Evolutionary conservation across 202 grass and related monocot species (phyloP).

Genomic region (Schoenoplectus tabernaemontani): DNA sequence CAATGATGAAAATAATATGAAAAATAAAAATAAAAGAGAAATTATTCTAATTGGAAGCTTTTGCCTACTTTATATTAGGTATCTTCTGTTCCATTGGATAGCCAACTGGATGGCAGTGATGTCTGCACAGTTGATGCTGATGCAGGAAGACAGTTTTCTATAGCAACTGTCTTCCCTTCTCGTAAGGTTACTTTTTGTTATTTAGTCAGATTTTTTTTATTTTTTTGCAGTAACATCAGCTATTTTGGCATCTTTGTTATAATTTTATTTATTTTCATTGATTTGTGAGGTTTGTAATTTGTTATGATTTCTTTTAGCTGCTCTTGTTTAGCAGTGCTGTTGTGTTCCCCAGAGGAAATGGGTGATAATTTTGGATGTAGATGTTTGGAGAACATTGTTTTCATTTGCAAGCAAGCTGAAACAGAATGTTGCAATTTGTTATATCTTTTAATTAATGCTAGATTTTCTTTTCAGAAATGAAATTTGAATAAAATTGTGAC

Average conservation of each 20-base stretch:
- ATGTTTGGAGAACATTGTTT: neutral
- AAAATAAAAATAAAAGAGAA: neutral
- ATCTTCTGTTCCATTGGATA: slow-evolving; percentile 29
- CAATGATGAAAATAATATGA: neutral
- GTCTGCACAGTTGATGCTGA: slow-evolving; percentile 26
- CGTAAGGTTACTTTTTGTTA: slow-evolving; percentile 34
- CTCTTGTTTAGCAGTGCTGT: neutral
- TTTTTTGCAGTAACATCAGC: neutral
- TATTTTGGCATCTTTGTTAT: neutral
- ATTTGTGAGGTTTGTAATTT: neutral
- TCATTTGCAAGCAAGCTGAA: neutral
- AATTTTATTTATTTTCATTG: neutral
- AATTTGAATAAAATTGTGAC: slow-evolving; percentile 4
- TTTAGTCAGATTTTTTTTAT: neutral
- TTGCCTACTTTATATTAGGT: slow-evolving; percentile 38
- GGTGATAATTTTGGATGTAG: neutral
- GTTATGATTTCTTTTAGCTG: neutral
- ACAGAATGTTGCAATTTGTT: neutral
- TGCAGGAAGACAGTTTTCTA: slow-evolving; percentile 59
- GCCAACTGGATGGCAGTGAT: slow-evolving; percentile 37
- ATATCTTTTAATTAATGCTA: slow-evolving; percentile 16
- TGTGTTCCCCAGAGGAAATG: neutral
- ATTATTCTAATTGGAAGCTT: neutral
- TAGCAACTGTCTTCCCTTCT: slow-evolving; percentile 57
- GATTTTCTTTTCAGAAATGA: neutral